Percentiles rank a stretch among this genome's conserved stretches.
Conservation (phyloP, 192 early-diverging fungal genomes). For the Spinellus fusiger region DNA sequence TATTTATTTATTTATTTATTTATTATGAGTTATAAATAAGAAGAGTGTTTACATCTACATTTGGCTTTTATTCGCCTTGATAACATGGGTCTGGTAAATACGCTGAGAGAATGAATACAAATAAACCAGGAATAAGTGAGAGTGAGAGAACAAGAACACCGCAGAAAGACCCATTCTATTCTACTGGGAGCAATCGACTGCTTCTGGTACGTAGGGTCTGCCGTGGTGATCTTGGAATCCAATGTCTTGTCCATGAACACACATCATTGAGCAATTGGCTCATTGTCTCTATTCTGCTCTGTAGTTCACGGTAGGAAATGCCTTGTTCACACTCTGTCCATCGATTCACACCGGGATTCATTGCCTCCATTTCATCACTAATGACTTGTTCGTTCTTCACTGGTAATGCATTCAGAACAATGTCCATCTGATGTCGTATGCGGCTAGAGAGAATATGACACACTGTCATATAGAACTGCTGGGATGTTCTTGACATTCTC, state of each 20-base stretch:
- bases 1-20: no score
- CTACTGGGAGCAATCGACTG: neutral
- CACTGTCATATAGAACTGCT: conserved; percentile 14
- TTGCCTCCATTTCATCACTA: conserved; percentile 6
- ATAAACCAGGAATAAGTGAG: no score
- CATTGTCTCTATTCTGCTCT: neutral
- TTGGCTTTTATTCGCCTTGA: no score
- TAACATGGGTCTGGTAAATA: no score
- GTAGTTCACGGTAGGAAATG: conserved; percentile 15
- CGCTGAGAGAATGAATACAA: no score
- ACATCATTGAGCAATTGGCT: neutral
- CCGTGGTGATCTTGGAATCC: conserved; percentile 8
- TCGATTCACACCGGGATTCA: conserved; percentile 1
- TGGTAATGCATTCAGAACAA: conserved; percentile 4
- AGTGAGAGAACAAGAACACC: no score
- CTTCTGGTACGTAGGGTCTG: neutral
- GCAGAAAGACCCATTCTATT: no score
- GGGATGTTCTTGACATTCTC: neutral
- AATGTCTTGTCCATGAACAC: conserved; percentile 15
- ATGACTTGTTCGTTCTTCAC: conserved; percentile 2
- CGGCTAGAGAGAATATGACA: conserved; percentile 10
- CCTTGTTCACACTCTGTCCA: conserved; percentile 1
- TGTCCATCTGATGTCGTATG: conserved; percentile 3
- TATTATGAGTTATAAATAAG: no score
- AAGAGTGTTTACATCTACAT: no score